A percentile compares a stretch with the other conserved stretches of the same genome.
Conservation (phyloP, 116 monocot genomes). For the Posidonia oceanica region DNA sequence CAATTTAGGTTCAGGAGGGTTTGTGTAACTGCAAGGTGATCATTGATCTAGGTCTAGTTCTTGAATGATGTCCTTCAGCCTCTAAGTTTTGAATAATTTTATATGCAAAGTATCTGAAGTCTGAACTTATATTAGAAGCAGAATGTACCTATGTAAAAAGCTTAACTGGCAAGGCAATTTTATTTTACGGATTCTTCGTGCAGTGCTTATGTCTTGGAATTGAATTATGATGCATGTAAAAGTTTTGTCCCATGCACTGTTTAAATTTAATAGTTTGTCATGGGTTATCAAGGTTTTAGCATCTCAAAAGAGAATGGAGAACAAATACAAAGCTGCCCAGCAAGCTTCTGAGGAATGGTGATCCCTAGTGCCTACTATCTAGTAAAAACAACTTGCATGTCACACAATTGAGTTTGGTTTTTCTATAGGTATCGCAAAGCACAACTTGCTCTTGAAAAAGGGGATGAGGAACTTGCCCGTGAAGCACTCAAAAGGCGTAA, state of each 20-base stretch:
- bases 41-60: no score
- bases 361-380: not conserved
- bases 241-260: not conserved
- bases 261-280: not conserved
- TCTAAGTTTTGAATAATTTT: no score
- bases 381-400: not conserved
- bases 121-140: no score
- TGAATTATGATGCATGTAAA: no score
- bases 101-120: no score
- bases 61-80: no score
- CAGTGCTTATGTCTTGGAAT: no score
- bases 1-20: no score
- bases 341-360: constrained; percentile 95
- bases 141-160: no score
- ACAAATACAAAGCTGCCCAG: constrained; percentile 82
- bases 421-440: constrained; percentile 70
- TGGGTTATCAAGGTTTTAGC: constrained; percentile 59
- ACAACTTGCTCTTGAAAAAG: constrained; percentile 93
- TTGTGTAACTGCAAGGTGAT: no score
- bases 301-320: constrained; percentile 89
- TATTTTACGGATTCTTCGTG: no score
- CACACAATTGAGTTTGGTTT: constrained; percentile 1
- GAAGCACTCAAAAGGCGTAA: constrained; percentile 96
- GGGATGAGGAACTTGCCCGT: constrained; percentile 95
- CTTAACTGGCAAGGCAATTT: no score